These are phyloP conservation scores for Hevea brasiliensis DNA, from an alignment of 345 rosid genomes.

Conservation along the genomic window DNA sequence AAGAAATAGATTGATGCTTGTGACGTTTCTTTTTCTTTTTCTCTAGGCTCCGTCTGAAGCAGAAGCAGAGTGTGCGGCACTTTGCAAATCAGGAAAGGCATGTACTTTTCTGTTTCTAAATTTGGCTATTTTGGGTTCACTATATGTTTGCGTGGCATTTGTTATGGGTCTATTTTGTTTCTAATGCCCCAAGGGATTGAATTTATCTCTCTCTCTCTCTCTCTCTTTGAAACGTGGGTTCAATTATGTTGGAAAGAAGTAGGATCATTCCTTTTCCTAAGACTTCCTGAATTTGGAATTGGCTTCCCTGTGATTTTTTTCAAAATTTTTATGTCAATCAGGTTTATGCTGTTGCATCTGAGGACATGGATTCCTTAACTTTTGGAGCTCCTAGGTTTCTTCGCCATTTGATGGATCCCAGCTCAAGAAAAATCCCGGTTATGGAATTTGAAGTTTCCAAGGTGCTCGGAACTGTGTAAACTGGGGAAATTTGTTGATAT, in stretches of 20 bases:
- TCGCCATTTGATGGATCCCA: constrained; percentile 97
- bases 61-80: constrained; percentile 91
- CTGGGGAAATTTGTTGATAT: constrained; percentile 1
- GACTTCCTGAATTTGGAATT: not conserved
- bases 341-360: constrained; percentile 99
- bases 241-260: not conserved
- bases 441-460: constrained; percentile 87
- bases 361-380: constrained; percentile 98
- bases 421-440: constrained; percentile 86
- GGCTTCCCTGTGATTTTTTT: not conserved
- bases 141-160: not conserved
- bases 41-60: constrained; percentile 96
- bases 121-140: constrained; percentile 1
- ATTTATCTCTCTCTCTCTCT: too few species aligned
- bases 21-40: constrained; percentile 23
- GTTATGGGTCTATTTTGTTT: not conserved
- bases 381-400: constrained; percentile 95
- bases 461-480: constrained; percentile 42
- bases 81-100: constrained; percentile 85
- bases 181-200: not conserved
- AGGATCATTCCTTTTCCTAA: not conserved
- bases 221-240: too few species aligned
- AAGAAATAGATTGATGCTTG: constrained; percentile 7
- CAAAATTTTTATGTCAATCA: constrained; percentile 26
- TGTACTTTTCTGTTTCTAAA: constrained; percentile 21